Percentiles rank a stretch among this genome's conserved stretches.
These are phyloP conservation scores for Psilocybe subaeruginosa DNA, from an alignment of 768 basidiomycete genomes.

Conservation along the genomic window DNA sequence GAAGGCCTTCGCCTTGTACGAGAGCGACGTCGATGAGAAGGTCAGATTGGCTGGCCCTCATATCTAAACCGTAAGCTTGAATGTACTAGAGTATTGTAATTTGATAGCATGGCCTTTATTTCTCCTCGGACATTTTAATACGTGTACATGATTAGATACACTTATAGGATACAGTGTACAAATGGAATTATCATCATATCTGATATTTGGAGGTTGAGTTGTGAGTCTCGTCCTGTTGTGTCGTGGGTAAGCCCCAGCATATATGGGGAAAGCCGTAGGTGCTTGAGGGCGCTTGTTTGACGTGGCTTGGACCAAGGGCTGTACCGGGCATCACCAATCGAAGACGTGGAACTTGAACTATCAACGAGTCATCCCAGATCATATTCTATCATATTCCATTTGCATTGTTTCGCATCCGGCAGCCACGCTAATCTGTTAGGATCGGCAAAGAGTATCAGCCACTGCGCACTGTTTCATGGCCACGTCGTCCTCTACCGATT, in stretches of 20 bases:
- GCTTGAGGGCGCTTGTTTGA: slow-evolving; percentile 73
- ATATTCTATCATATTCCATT: no score
- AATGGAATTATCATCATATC: neutral
- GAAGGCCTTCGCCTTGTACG: slow-evolving; percentile 92
- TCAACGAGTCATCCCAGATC: no score
- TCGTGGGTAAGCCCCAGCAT: no score
- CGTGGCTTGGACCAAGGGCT: slow-evolving; percentile 51
- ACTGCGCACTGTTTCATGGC: neutral
- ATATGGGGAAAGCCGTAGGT: neutral
- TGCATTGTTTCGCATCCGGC: no score
- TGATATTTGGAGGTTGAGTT: no score
- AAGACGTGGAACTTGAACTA: neutral
- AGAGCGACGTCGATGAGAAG: slow-evolving; percentile 79
- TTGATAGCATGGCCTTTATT: slow-evolving; percentile 4
- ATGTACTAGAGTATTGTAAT: slow-evolving; percentile 2
- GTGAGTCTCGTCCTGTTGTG: no score
- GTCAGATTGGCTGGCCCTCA: slow-evolving; percentile 84
- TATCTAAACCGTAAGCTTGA: slow-evolving; percentile 25
- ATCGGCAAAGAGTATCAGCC: neutral
- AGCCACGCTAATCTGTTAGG: neutral
- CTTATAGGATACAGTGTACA: slow-evolving; percentile 1
- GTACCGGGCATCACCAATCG: neutral
- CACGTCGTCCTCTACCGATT: neutral
- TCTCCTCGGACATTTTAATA: slow-evolving; percentile 10
- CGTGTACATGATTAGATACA: slow-evolving; percentile 20